Base-by-base conservation (phyloP, 176 grass and related monocot species). In the Juncus effusus region DNA sequence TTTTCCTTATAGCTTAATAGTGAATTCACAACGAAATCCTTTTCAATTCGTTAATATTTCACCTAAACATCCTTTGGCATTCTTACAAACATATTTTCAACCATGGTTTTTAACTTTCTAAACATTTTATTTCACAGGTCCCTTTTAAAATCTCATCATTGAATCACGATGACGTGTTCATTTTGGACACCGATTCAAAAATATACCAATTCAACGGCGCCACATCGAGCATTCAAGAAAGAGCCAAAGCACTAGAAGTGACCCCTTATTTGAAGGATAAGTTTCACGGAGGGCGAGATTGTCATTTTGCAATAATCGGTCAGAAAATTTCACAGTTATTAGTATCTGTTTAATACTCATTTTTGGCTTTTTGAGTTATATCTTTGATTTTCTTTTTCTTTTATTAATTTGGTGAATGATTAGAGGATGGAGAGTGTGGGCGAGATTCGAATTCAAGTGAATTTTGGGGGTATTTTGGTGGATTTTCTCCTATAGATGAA, bases 181-280 rank as follows among this genome's bases (percentile, higher is more conserved):
- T 96, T 72, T 86, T 88, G 59, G 88, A 96, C 40, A 82, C 88
- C 36, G 80, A 91, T 66, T 79, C 56, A 0, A 96, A 91, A 79
- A 89, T 96, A 81, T 96, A 65, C 63, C 93, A 96, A 74, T 96
- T 96, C 84, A 96, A 96, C 69, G 93, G 93, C 38, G 82, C 87
- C 60, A 96, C 88, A 74, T 91, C 93, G 38, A 91, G 85, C 73
- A 96, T 96, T 75, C 93, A 96, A 89, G 93, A 96, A 79, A 96
- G 88, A 69, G 93, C 82, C 51, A 91, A 96, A 75, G 85, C 93
- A 51, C 78, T 96, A 78, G 88, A 96, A 91, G 82, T 88, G 55
- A 80, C 88, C 62, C 93, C 91, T 75, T 84, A 91, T 89, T 78
- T 96, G 63, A 96, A 96, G 67, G 93, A 96, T 13, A 86, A 77